These are phyloP conservation scores for Boletus sp. DNA, from an alignment of 768 basidiomycete species.

Conservation along the genomic window DNA sequence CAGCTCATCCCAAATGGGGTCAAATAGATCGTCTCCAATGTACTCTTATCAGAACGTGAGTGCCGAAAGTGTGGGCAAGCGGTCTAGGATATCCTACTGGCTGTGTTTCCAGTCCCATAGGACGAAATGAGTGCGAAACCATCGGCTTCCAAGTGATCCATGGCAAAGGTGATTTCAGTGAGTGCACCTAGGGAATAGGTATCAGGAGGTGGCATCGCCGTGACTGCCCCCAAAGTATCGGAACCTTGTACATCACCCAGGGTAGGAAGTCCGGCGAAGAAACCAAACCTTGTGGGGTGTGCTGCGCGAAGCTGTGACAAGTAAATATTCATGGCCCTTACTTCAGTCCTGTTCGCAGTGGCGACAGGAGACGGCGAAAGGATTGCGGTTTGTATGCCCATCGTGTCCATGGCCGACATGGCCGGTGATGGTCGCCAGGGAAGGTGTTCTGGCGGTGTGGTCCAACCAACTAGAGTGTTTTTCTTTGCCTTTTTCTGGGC, in stretches of 20 bases:
- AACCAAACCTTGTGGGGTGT: slow-evolving; percentile 60
- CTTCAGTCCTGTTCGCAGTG: slow-evolving; percentile 38
- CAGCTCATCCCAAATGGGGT: slow-evolving; percentile 69
- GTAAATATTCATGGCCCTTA: slow-evolving; percentile 46
- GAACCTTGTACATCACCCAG: slow-evolving; percentile 60
- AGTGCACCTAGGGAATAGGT: slow-evolving; percentile 44
- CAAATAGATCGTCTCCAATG: slow-evolving; percentile 60
- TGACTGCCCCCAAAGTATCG: background rate
- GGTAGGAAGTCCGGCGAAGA: slow-evolving; percentile 64
- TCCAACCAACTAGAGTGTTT: slow-evolving; percentile 54
- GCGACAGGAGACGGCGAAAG: slow-evolving; percentile 64
- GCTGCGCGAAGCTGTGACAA: slow-evolving; percentile 46
- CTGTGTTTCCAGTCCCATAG: slow-evolving; percentile 52
- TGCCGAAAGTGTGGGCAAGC: background rate
- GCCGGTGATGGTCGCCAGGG: slow-evolving; percentile 63
- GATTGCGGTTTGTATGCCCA: slow-evolving; percentile 56
- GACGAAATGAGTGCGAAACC: slow-evolving; percentile 67
- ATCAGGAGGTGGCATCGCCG: slow-evolving; percentile 6
- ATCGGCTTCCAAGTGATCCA: slow-evolving; percentile 59
- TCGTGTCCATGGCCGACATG: slow-evolving; percentile 58
- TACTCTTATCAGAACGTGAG: slow-evolving; percentile 48
- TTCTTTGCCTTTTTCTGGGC: slow-evolving; percentile 45
- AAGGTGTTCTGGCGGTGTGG: slow-evolving; percentile 57
- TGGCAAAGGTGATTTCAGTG: slow-evolving; percentile 54
- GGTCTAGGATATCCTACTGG: slow-evolving; percentile 41